Conservation (phyloP, 768 basidiomycete genomes). For the Floccularia luteovirens region DNA sequence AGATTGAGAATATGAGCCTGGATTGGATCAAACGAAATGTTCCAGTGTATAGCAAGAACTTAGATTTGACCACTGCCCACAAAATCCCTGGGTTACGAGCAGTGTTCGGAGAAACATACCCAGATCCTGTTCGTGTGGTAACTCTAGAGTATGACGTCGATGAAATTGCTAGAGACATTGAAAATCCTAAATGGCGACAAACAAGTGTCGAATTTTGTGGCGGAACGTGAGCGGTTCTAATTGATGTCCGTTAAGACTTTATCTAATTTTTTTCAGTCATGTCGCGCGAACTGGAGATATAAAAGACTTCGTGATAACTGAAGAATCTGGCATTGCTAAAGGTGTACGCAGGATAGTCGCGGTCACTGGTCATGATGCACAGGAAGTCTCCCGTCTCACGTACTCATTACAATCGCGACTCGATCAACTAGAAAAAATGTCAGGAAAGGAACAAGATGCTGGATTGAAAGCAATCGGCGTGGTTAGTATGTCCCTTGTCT, state of each 20-base stretch:
- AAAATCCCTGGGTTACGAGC: slow-evolving; percentile 92
- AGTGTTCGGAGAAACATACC: slow-evolving; percentile 97
- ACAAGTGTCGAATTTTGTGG: slow-evolving; percentile 98
- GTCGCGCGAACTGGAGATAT: slow-evolving; percentile 96
- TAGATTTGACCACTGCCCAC: slow-evolving; percentile 69
- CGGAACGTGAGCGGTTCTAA: slow-evolving; percentile 73
- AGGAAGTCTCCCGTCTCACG: slow-evolving; percentile 67
- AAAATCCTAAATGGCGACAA: slow-evolving; percentile 83
- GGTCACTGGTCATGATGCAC: slow-evolving; percentile 91
- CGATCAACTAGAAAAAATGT: slow-evolving; percentile 47
- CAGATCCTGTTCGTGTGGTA: slow-evolving; percentile 95
- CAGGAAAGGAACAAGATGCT: slow-evolving; percentile 80
- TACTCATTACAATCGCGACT: slow-evolving; percentile 55
- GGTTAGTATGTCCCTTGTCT: slow-evolving; percentile 35
- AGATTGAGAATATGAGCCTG: slow-evolving; percentile 77
- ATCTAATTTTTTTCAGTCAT: slow-evolving; percentile 43
- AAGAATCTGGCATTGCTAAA: slow-evolving; percentile 97
- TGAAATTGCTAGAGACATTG: slow-evolving; percentile 77
- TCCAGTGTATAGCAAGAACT: slow-evolving; percentile 81
- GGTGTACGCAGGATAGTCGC: slow-evolving; percentile 93
- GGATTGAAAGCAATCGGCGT: slow-evolving; percentile 75
- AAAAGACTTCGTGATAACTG: slow-evolving; percentile 90
- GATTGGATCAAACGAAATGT: slow-evolving; percentile 92
- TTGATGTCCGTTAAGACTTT: not conserved
- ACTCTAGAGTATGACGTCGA: slow-evolving; percentile 83